Conservation (phyloP, 2,329 filamentous ascomycete species). For the Colletotrichum paranaense region DNA sequence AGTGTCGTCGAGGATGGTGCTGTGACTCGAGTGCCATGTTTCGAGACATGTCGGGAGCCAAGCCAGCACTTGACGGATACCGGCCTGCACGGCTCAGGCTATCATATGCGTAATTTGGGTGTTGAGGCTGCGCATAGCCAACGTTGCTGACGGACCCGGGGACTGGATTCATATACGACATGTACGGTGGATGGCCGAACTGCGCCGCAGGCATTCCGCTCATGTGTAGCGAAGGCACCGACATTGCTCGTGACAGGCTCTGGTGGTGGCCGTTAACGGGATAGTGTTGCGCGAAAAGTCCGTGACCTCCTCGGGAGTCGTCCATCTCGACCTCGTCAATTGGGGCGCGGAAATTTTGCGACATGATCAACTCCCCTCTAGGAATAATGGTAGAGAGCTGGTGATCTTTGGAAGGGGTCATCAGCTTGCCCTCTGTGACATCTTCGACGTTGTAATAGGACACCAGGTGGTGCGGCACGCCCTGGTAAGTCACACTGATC, state of each 20-base stretch:
- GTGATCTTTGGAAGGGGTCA: slow-evolving; percentile 64
- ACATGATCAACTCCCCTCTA: slow-evolving; percentile 67
- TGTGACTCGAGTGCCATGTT: slow-evolving; percentile 23
- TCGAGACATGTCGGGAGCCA: slow-evolving; percentile 23
- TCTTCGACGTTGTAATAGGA: slow-evolving; percentile 90
- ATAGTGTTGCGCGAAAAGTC: slow-evolving; percentile 21
- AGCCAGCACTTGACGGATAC: slow-evolving; percentile 17
- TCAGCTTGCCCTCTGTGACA: slow-evolving; percentile 71
- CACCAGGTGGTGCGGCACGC: slow-evolving; percentile 85
- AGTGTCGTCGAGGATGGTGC: slow-evolving; percentile 30
- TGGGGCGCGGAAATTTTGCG: slow-evolving; percentile 75
- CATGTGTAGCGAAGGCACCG: slow-evolving; percentile 29
- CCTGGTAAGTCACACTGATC: slow-evolving; percentile 81
- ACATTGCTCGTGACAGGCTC: slow-evolving; percentile 40
- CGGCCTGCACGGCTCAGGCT: slow-evolving; percentile 7
- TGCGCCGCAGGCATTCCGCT: slow-evolving; percentile 14
- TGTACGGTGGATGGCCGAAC: slow-evolving; percentile 19
- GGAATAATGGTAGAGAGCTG: slow-evolving; percentile 62
- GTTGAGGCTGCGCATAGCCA: slow-evolving; percentile 15
- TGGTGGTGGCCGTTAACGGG: slow-evolving; percentile 37
- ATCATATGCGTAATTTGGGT: slow-evolving; percentile 23
- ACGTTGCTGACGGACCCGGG: slow-evolving; percentile 17
- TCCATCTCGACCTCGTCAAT: slow-evolving; percentile 68
- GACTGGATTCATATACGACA: slow-evolving; percentile 22
- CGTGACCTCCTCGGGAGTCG: slow-evolving; percentile 26